Percentiles rank a stretch among this genome's conserved stretches.
Evolutionary conservation across 768 basidiomycete species (phyloP).

Genomic region (Tremella mesenterica): DNA sequence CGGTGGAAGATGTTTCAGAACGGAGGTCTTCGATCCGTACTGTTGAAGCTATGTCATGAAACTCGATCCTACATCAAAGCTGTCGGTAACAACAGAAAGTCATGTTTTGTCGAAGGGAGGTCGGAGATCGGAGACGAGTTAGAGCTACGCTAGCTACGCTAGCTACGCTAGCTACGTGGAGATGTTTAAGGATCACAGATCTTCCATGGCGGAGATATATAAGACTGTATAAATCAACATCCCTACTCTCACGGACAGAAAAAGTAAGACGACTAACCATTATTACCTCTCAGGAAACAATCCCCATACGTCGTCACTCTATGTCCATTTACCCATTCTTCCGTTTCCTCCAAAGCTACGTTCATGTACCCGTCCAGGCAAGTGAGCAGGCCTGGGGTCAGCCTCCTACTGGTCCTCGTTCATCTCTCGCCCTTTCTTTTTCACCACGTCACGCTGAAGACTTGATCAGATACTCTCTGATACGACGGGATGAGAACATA

Average conservation of each 20-base stretch:
- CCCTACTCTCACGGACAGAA: neutral
- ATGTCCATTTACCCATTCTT: constrained; percentile 83
- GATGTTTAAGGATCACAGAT: constrained; percentile 18
- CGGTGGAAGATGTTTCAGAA: no score
- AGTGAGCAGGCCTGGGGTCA: constrained; percentile 65
- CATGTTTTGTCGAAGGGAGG: neutral
- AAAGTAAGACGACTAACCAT: constrained; percentile 29
- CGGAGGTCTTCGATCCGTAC: no score
- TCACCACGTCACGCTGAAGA: no score
- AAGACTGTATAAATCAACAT: constrained; percentile 22
- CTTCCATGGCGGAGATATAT: constrained; percentile 42
- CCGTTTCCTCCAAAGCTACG: constrained; percentile 92
- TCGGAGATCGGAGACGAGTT: neutral
- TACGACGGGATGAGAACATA: neutral
- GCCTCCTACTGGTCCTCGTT: neutral
- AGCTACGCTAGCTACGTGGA: no score
- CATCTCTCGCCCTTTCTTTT: no score
- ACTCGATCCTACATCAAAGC: no score
- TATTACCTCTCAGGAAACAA: constrained; percentile 62
- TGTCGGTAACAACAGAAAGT: no score
- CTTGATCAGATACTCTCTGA: no score
- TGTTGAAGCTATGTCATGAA: no score
- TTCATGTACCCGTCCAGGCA: constrained; percentile 99
- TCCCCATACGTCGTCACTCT: constrained; percentile 87
- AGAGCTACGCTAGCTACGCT: no score